Percentiles rank a stretch among this genome's conserved stretches.
Evolutionary conservation across 495 filamentous ascomycete genomes (phyloP).

Genomic region (Tuber microsphaerosporum): DNA sequence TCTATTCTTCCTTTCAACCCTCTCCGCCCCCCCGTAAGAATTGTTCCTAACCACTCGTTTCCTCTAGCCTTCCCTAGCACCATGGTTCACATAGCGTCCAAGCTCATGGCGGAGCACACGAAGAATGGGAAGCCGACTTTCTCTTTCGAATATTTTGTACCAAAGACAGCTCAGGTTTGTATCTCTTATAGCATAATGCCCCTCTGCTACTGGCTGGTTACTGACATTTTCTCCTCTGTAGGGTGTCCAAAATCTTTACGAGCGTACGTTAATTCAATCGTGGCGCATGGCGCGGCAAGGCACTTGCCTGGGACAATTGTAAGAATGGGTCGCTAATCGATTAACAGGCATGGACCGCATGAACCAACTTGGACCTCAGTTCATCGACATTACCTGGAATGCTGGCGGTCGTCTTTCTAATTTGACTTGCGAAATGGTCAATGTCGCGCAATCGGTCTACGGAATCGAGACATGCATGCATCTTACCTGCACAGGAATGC

Average conservation of each 20-base stretch:
- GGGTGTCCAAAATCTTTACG: conserved; percentile 98
- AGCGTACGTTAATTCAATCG: conserved; percentile 50
- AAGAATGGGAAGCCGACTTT: conserved; percentile 67
- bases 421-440: conserved; percentile 96
- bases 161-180: conserved; percentile 81
- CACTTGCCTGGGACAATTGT: neutral
- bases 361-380: conserved; percentile 85
- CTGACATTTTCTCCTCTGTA: conserved; percentile 32
- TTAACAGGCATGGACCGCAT: conserved; percentile 79
- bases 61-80: neutral
- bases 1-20: neutral
- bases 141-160: conserved; percentile 99
- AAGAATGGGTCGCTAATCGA: conserved; percentile 12
- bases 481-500: conserved; percentile 98
- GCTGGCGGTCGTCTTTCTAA: conserved; percentile 85
- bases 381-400: conserved; percentile 98
- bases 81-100: conserved; percentile 73
- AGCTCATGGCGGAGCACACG: conserved; percentile 61
- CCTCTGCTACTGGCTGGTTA: neutral
- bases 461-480: conserved; percentile 99
- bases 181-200: neutral
- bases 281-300: neutral
- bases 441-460: conserved; percentile 90
- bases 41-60: neutral
- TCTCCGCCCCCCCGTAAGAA: neutral